Evolutionary conservation across 768 basidiomycete genomes (phyloP).

Genomic region (Mycena haematopus): DNA sequence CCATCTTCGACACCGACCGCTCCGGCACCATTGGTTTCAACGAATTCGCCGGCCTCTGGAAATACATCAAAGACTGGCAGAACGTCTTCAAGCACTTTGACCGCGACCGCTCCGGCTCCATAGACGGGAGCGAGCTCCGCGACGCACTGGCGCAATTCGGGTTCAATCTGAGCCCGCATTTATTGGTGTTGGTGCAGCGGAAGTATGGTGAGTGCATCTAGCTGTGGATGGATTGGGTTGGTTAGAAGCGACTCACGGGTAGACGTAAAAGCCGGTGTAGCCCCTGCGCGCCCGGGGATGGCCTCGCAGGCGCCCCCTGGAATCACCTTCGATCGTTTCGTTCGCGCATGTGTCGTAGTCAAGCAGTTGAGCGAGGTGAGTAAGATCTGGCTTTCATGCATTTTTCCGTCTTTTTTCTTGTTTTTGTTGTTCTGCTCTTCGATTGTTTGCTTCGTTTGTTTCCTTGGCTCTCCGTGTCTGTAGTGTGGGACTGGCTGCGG

Average conservation of each 20-base stretch:
- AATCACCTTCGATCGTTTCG: conserved; percentile 87
- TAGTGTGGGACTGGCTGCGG: too few relatives aligned
- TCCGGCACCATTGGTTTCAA: background rate
- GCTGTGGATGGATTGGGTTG: background rate
- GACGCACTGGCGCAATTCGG: conserved; percentile 80
- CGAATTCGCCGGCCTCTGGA: conserved; percentile 81
- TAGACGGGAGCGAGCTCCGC: conserved; percentile 71
- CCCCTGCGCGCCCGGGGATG: conserved; percentile 35
- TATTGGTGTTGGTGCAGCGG: conserved; percentile 70
- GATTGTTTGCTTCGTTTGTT: too few relatives aligned
- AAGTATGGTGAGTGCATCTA: conserved; percentile 84
- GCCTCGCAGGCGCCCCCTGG: conserved; percentile 46
- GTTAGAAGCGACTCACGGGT: conserved; percentile 36
- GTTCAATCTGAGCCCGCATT: conserved; percentile 70
- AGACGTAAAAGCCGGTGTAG: conserved; percentile 63
- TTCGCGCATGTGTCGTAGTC: conserved; percentile 83
- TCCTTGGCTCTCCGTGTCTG: too few relatives aligned
- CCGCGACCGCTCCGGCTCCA: conserved; percentile 80
- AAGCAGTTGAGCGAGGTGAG: conserved; percentile 74
- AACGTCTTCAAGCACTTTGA: conserved; percentile 85
- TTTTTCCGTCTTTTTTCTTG: conserved; percentile 33
- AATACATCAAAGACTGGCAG: conserved; percentile 90
- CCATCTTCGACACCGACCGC: conserved; percentile 79
- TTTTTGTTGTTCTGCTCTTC: too few relatives aligned
- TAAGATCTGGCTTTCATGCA: background rate